Evolutionary conservation across 768 basidiomycete genomes (phyloP), one percentile per base, ranked within the genome.

Genomic region (Rhizopogon sp.): DNA sequence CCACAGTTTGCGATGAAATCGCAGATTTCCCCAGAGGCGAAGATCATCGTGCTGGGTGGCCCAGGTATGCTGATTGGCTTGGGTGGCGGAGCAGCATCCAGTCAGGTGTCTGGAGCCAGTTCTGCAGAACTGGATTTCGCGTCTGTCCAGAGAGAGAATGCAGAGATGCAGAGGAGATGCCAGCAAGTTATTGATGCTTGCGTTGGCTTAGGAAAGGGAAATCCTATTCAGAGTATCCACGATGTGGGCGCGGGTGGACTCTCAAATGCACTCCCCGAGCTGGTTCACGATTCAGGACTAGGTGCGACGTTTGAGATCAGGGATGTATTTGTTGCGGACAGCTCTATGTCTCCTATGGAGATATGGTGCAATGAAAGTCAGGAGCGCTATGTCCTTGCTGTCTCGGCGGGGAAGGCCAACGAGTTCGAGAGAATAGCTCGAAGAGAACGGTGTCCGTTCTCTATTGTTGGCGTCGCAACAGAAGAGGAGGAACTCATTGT

Each of bases 281-380:
- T 99, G 43, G 97, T 99, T 2, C 96, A 98, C 66, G 96, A 98
- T 71, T 90, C 94, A 1, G 82, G 79, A n/a, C 78, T 97, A 5
- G 97, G 97, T 7, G 97, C 92, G 1, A 77, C 67, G 4, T 94
- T 98, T 65, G 97, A 99, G 74, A 95, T 99, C 61, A 78, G 96
- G 20, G 90, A 98, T 62, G 86, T 99, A 6, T 79, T 92, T 25
- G 85, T 97, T 40, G 96, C 93, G 29, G 97, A 98, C 68, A 78
- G 81, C 22, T 88, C 89, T 39, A 92, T 99, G 91, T 94, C 92
- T 4, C 97, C 97, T 0, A 98, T 99, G 96, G 96, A 98, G 73
- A 98, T 98, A 49, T 99, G 97, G 97, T 98, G 97, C 68, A 99
- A 99, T 72, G 97, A 99, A 72, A 89, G 87, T 60, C 97, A 98